Evolutionary conservation across 208 protist species (phyloP), one percentile per base, ranked within the genome.

Genomic region (Porcisia hertigi): DNA sequence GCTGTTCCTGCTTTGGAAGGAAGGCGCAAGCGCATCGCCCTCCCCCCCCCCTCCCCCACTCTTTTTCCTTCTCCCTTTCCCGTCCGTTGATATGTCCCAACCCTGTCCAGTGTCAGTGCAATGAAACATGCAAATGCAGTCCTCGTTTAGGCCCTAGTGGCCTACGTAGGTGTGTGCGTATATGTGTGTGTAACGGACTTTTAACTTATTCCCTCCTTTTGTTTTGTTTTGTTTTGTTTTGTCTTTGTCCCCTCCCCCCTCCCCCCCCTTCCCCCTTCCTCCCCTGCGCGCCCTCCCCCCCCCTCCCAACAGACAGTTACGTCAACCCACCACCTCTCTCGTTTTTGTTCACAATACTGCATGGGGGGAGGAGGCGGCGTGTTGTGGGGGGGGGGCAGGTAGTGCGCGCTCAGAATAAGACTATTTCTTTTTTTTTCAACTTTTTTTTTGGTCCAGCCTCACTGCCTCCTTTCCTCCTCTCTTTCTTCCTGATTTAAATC

Each of bases 151-250:
- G 1, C 8, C 63, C 9, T 36, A 1, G 63, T 30, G 14, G 47
- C 20, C 63, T 20, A 2, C 30, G 47, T 20, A 14, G 64, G n/a
- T 69, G n/a, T 54, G 64, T 69, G 47, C 45, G 41, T 20, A 23
- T 8, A 9, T 57, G 12, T 57, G 23, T n/a, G 34, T 45, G 23
- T n/a, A 57, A 57, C 6, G 18, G 12, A 43, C 25, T 14, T 39
- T 59, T 23, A 45, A n/a, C 39, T 47, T 69, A 25, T 73, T 62
- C 30, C 60, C n/a, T 52, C 60, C n/a, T 52, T 20, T 23, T 73
- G 8, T 30, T 30, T 63, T 16, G 12, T 63, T 60, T 25, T 2
- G 30, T 30, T 20, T 23, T 73, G 8, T 30, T 30, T 63, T 16
- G 12, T 63, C 16, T 60, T 25, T 2, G 30, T 30, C n/a, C 54